Percentiles rank a stretch among this genome's conserved stretches.
phyloP scores from a whole-genome alignment of 1,284 basidiomycete genomes.

The Bondarzewia mesenterica region DNA sequence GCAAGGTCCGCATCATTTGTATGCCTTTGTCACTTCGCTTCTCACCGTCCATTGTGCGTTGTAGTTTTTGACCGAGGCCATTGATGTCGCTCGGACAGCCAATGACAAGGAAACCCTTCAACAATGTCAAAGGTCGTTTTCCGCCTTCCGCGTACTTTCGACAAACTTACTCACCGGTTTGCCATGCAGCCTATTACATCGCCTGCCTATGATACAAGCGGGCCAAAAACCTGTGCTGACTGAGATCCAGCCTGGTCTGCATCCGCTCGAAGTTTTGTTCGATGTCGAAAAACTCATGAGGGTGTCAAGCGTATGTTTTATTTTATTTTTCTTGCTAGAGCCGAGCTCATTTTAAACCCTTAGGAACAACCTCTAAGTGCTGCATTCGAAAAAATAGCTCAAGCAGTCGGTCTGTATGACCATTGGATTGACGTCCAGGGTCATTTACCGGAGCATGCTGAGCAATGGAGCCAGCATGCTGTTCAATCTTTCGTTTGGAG shows the following conservation, averaged over 20 bases:
- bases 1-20: slow-evolving; percentile 37
- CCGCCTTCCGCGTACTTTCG: slow-evolving; percentile 1
- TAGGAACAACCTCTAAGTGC: slow-evolving; percentile 69
- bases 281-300: slow-evolving; percentile 62
- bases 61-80: slow-evolving; percentile 69
- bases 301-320: slow-evolving; percentile 37
- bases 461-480: slow-evolving; percentile 64
- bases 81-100: slow-evolving; percentile 61
- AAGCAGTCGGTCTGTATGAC: slow-evolving; percentile 64
- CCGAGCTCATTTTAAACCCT: background rate
- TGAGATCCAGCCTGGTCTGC: slow-evolving; percentile 68
- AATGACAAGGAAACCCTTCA: slow-evolving; percentile 66
- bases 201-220: slow-evolving; percentile 45
- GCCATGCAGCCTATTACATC: slow-evolving; percentile 51
- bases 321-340: background rate
- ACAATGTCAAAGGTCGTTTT: slow-evolving; percentile 66
- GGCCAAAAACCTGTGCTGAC: slow-evolving; percentile 47
- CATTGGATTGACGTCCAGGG: slow-evolving; percentile 55
- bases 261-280: slow-evolving; percentile 67
- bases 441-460: slow-evolving; percentile 39
- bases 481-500: slow-evolving; percentile 69
- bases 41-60: too few relatives aligned
- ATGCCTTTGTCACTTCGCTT: slow-evolving; percentile 4
- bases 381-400: slow-evolving; percentile 57
- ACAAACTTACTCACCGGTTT: background rate